Evolutionary conservation across 2,329 filamentous ascomycete species (phyloP).

Genomic region (Trichoderma atroviride): DNA sequence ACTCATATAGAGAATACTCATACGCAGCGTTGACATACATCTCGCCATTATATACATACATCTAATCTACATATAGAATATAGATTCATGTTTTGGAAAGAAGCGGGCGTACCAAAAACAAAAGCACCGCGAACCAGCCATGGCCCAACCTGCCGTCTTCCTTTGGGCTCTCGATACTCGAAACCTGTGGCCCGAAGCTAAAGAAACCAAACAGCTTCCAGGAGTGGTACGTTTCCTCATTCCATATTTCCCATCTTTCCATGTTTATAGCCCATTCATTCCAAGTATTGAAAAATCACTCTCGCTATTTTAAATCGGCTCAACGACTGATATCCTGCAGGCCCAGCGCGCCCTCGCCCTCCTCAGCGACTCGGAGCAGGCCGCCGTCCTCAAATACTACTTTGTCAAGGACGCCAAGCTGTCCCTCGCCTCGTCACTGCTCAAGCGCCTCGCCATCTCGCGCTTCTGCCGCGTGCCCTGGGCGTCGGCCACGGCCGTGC

Average conservation of each 20-base stretch:
- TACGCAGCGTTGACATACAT: background rate
- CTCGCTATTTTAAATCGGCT: too few species aligned
- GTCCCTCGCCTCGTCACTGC: constrained; percentile 69
- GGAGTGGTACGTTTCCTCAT: constrained; percentile 45
- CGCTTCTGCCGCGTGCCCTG: constrained; percentile 62
- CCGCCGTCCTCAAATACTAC: constrained; percentile 62
- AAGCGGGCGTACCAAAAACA: background rate
- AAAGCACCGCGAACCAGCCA: background rate
- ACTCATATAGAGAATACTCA: background rate
- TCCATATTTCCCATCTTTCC: background rate
- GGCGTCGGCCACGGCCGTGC: constrained; percentile 58
- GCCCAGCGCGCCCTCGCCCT: constrained; percentile 58
- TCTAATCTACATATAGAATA: too few species aligned
- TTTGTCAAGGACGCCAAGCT: constrained; percentile 74
- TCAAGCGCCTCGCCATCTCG: constrained; percentile 72
- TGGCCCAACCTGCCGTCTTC: constrained; percentile 42
- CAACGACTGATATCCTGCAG: constrained; percentile 38
- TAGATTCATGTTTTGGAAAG: background rate
- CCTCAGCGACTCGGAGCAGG: constrained; percentile 57
- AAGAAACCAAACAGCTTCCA: constrained; percentile 52
- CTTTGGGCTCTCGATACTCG: constrained; percentile 67
- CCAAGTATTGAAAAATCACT: background rate
- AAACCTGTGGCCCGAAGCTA: constrained; percentile 56
- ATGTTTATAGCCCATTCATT: background rate
- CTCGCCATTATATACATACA: background rate